Evolutionary conservation across 805 yeast species (phyloP).

Genomic region (Wickerhamomyces kurtzmanii): DNA sequence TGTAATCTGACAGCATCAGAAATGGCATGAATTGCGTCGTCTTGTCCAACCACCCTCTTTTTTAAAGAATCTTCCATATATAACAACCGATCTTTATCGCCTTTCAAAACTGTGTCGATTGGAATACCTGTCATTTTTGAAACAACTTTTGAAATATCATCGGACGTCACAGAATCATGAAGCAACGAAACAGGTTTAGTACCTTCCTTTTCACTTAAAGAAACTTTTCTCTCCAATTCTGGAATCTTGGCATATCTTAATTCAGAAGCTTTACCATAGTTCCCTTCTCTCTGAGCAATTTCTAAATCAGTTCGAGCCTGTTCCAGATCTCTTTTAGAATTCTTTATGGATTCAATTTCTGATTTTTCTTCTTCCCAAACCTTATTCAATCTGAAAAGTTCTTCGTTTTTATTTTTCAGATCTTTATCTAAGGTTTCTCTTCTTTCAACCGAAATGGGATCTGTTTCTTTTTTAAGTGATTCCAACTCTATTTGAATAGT

Average conservation of each 20-base stretch:
- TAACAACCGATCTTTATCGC: slow-evolving; percentile 84
- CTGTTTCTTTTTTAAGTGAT: slow-evolving; percentile 88
- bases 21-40: slow-evolving; percentile 83
- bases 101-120: slow-evolving; percentile 79
- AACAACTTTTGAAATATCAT: slow-evolving; percentile 87
- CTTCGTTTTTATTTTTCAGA: slow-evolving; percentile 50
- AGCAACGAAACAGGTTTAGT: slow-evolving; percentile 31
- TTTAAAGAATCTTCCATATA: slow-evolving; percentile 78
- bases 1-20: slow-evolving; percentile 93
- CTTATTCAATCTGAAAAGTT: slow-evolving; percentile 60
- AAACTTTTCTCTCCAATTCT: slow-evolving; percentile 54
- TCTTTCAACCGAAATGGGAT: slow-evolving; percentile 72
- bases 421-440: slow-evolving; percentile 64
- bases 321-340: slow-evolving; percentile 75
- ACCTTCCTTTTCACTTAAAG: slow-evolving; percentile 28
- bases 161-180: slow-evolving; percentile 90
- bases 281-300: slow-evolving; percentile 72
- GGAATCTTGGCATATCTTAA: slow-evolving; percentile 86
- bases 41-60: slow-evolving; percentile 86
- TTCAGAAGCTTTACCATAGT: slow-evolving; percentile 83
- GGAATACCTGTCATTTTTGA: slow-evolving; percentile 96
- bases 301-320: slow-evolving; percentile 78
- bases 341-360: slow-evolving; percentile 69
- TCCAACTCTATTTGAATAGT: slow-evolving; percentile 93
- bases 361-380: slow-evolving; percentile 81